Evolutionary conservation across 768 basidiomycete genomes (phyloP), one percentile per base, ranked within the genome.

Genomic region (Collybia sordida): DNA sequence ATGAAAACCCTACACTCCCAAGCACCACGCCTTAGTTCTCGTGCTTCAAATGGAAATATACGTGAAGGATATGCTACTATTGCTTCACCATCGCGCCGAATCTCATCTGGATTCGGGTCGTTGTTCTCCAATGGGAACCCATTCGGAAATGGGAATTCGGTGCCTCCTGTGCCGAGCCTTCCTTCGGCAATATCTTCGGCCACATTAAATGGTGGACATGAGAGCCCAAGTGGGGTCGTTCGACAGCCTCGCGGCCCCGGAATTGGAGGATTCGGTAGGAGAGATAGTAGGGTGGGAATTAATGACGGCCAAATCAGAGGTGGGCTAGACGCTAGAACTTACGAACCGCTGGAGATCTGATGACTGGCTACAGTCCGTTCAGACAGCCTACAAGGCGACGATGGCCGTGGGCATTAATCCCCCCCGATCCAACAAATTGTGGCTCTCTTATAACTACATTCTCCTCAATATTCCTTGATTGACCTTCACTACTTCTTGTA

Each of bases 181-280:
- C 90, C 91, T 3, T 55, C 72, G n/a, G 66, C 78, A 31, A 77
- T 82, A 59, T 72, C 79, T 24, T 69, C 73, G 18, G 69, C 70
- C 15, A 52, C 67, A 22, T 57, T 78, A 52, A 80, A 80, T 52
- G 78, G 79, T 51, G 65, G 63, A 12, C 72, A 76, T 50, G 72
- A 75, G 39, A 68, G 63, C 55, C 59, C 70, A 42, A 68, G 67
- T 41, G 80, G 85, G 41, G 89, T 93, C 53, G 75, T 93, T 42
- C 82, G 91, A 52, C 91, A 93, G 69, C 91, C 91, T 6, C 85
- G 92, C 45, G 91, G 91, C 15, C 91, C 91, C 46, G 89, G 88
- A 37, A 71, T 75, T 0, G 78, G 81, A 42, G 90, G 90, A n/a
- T 93, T 93, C 61, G 79, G 75, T 27, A 72, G 74, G 58, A 77